Evolutionary conservation across 768 basidiomycete species (phyloP).

Genomic region (Boletus reticulatus): DNA sequence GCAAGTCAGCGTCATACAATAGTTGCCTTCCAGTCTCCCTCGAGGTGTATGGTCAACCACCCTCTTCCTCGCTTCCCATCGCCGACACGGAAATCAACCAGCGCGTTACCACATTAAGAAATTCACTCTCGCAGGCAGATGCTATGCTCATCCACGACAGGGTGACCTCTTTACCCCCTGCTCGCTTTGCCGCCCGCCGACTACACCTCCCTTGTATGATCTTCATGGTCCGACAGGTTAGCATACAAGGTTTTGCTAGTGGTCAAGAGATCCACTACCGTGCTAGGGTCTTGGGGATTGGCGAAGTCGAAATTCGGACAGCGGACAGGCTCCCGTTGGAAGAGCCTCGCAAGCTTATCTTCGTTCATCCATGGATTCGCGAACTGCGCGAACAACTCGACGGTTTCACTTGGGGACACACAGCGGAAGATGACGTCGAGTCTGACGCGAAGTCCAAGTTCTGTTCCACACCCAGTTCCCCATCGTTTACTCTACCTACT

Average conservation of each 20-base stretch:
- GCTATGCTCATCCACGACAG: background rate
- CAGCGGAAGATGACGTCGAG: background rate
- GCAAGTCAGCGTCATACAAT: constrained; percentile 7
- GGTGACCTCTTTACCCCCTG: background rate
- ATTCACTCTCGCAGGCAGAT: background rate
- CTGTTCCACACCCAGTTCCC: background rate
- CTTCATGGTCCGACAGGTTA: background rate
- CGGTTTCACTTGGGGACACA: background rate
- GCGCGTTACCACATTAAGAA: background rate
- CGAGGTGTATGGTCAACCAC: background rate
- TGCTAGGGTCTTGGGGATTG: background rate
- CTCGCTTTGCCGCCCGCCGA: background rate
- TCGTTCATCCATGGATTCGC: constrained; percentile 9
- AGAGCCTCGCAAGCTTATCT: background rate
- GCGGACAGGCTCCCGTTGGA: background rate
- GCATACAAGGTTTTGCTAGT: background rate
- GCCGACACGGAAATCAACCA: background rate
- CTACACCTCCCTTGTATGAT: constrained; percentile 1
- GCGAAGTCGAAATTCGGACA: background rate
- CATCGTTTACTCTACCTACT: background rate
- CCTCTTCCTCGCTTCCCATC: background rate
- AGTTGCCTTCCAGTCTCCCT: constrained; percentile 9
- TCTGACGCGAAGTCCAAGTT: background rate
- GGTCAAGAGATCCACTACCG: background rate
- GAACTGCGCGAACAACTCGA: background rate